These are phyloP conservation scores for Ascochyta lentis DNA, from an alignment of 2,329 filamentous ascomycete genomes.

Conservation along the genomic window DNA sequence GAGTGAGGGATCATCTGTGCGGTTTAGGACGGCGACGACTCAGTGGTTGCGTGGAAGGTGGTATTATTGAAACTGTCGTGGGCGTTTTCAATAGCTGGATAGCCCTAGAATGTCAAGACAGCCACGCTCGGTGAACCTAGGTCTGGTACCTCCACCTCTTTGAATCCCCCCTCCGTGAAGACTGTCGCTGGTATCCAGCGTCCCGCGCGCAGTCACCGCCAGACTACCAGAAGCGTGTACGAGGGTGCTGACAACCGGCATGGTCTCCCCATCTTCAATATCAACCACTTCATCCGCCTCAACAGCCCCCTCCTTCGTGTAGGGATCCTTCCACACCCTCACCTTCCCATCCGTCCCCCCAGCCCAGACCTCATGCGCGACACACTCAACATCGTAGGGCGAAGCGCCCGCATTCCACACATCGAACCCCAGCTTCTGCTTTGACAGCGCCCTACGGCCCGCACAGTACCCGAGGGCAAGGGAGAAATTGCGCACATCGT, in stretches of 20 bases:
- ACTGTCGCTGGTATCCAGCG: constrained; percentile 9
- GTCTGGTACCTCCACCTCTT: constrained; percentile 21
- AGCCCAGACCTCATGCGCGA: constrained; percentile 62
- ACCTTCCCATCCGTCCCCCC: constrained; percentile 64
- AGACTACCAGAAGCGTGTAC: constrained; percentile 33
- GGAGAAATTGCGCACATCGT: constrained; percentile 64
- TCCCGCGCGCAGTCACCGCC: constrained; percentile 35
- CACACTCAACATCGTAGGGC: constrained; percentile 23
- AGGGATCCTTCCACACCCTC: constrained; percentile 50
- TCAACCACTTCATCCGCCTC: constrained; percentile 46
- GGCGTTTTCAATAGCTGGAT: constrained; percentile 8
- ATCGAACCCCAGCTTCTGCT: constrained; percentile 65
- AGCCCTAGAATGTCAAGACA: constrained; percentile 35
- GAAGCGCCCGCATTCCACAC: constrained; percentile 48
- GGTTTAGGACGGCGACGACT: no score
- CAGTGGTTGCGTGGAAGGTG: no score
- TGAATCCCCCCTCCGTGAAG: neutral
- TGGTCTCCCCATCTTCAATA: constrained; percentile 14
- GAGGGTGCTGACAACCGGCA: constrained; percentile 32
- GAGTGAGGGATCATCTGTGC: neutral
- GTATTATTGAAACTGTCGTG: neutral
- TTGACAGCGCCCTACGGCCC: constrained; percentile 55
- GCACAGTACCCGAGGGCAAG: constrained; percentile 58
- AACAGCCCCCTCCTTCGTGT: constrained; percentile 37
- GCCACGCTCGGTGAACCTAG: constrained; percentile 29